phyloP scores from a whole-genome alignment of 2,329 filamentous ascomycete genomes.

The Macroventuria anomochaeta region DNA sequence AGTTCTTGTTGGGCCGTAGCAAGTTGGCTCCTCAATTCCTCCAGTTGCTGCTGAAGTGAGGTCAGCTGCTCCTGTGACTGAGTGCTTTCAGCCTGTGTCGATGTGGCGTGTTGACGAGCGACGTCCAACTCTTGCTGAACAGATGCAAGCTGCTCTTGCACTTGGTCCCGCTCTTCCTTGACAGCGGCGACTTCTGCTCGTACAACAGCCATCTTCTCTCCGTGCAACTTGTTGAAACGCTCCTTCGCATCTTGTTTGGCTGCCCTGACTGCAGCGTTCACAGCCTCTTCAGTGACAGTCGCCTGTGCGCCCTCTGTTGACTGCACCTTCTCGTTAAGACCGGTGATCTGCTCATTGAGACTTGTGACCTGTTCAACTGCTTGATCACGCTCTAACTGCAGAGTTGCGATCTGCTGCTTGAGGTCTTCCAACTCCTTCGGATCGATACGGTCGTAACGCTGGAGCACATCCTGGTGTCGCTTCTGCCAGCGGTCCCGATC shows the following conservation, averaged over 20 bases:
- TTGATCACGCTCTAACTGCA: conserved; percentile 61
- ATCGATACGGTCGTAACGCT: conserved; percentile 94
- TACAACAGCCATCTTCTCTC: conserved; percentile 47
- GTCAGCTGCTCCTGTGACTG: conserved; percentile 65
- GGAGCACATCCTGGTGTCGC: conserved; percentile 91
- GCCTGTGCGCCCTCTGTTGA: conserved; percentile 43
- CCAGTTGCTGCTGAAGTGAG: conserved; percentile 52
- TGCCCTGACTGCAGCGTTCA: conserved; percentile 44
- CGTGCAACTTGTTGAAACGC: conserved; percentile 57
- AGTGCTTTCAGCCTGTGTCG: conserved; percentile 25
- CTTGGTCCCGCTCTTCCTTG: conserved; percentile 68
- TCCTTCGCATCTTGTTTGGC: conserved; percentile 66
- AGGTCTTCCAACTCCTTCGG: conserved; percentile 90
- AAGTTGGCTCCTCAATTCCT: conserved; percentile 30
- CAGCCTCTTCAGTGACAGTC: conserved; percentile 26
- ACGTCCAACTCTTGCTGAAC: conserved; percentile 66
- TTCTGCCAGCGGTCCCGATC: conserved; percentile 96
- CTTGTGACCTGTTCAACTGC: conserved; percentile 58
- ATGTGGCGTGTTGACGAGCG: conserved; percentile 49
- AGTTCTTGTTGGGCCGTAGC: conserved; percentile 54
- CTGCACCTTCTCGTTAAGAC: conserved; percentile 54
- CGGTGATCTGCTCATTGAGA: conserved; percentile 53
- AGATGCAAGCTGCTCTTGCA: conserved; percentile 46
- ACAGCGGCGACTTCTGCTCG: conserved; percentile 56
- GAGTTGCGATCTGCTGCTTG: conserved; percentile 72